Conservation (phyloP, 2,329 filamentous ascomycete genomes). For the Emergomyces orientalis region DNA sequence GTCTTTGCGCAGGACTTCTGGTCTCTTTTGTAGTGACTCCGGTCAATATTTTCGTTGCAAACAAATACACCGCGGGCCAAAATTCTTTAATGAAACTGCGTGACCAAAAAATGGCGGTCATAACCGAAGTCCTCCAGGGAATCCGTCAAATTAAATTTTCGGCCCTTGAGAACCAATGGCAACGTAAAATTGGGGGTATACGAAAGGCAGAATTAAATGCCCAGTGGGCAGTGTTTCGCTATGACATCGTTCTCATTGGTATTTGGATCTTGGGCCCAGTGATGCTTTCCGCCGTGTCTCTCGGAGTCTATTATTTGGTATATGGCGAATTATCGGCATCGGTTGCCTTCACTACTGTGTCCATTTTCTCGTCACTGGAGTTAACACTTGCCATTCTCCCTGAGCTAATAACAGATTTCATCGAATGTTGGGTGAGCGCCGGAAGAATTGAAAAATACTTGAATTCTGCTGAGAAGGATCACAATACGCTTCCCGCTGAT, state of each 20-base stretch:
- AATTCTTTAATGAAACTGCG: conserved; percentile 64
- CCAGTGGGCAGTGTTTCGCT: conserved; percentile 57
- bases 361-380: conserved; percentile 65
- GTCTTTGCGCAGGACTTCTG: conserved; percentile 55
- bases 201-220: conserved; percentile 58
- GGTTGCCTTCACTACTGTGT: conserved; percentile 68
- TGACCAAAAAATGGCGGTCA: conserved; percentile 64
- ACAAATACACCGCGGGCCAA: conserved; percentile 54
- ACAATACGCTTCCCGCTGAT: conserved; percentile 46
- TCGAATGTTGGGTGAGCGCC: conserved; percentile 66
- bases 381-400: conserved; percentile 61
- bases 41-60: conserved; percentile 58
- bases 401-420: conserved; percentile 58
- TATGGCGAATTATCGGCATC: conserved; percentile 58
- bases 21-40: conserved; percentile 58
- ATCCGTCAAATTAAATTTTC: conserved; percentile 82
- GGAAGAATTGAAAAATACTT: conserved; percentile 65
- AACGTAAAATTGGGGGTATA: conserved; percentile 56
- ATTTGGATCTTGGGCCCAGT: conserved; percentile 69
- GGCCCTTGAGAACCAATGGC: conserved; percentile 65
- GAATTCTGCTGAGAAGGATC: conserved; percentile 53
- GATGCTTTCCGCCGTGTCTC: conserved; percentile 59
- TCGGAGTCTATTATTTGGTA: conserved; percentile 58
- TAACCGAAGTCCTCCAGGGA: conserved; percentile 67
- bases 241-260: conserved; percentile 53